Conservation (phyloP, 2,329 filamentous ascomycete species). For the Arthroderma sp. region DNA sequence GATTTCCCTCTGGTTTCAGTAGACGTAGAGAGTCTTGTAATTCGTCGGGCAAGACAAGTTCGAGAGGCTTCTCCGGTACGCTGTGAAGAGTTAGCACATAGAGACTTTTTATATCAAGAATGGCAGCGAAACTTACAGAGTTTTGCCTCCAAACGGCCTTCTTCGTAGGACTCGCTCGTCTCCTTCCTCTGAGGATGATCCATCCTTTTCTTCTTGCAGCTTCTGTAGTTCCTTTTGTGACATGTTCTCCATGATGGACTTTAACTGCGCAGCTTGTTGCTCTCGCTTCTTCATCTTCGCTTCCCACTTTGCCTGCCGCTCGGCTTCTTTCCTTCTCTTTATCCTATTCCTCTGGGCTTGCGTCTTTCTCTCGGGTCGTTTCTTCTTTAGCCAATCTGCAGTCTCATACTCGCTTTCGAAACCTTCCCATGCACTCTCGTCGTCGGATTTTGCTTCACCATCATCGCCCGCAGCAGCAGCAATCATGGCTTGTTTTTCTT, state of each 20-base stretch:
- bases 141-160: constrained; percentile 57
- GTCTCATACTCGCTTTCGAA: constrained; percentile 67
- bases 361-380: constrained; percentile 74
- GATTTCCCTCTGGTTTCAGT: constrained; percentile 88
- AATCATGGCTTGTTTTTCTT: constrained; percentile 53
- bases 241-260: constrained; percentile 47
- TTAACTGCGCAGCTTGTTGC: constrained; percentile 57
- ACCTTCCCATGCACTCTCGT: constrained; percentile 85
- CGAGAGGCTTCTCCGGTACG: constrained; percentile 59
- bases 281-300: constrained; percentile 59
- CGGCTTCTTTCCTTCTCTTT: constrained; percentile 77
- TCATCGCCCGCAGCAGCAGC: constrained; percentile 64
- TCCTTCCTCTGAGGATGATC: constrained; percentile 36
- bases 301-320: constrained; percentile 62
- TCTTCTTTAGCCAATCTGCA: constrained; percentile 51
- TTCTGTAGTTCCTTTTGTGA: constrained; percentile 39
- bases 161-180: constrained; percentile 55
- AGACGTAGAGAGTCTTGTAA: constrained; percentile 67
- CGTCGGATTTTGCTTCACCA: constrained; percentile 62
- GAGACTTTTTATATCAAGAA: background rate
- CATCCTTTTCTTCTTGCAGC: constrained; percentile 20
- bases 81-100: constrained; percentile 13
- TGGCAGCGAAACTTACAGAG: constrained; percentile 23
- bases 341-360: constrained; percentile 75
- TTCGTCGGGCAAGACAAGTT: constrained; percentile 72